These are phyloP conservation scores for Fusarium neocosmosporiellum DNA, from an alignment of 2,329 filamentous ascomycete genomes.

Conservation along the genomic window DNA sequence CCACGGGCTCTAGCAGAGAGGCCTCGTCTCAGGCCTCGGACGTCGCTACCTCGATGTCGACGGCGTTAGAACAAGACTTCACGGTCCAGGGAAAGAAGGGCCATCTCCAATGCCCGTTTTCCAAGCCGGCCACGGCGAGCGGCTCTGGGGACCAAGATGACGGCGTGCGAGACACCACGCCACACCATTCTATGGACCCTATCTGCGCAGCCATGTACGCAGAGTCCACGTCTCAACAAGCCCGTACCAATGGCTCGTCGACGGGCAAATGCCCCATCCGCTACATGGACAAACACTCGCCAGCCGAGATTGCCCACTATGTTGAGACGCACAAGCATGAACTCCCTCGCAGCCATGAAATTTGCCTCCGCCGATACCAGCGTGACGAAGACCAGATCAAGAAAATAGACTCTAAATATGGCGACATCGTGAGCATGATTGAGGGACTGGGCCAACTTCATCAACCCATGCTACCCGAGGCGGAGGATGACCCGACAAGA, in stretches of 20 bases:
- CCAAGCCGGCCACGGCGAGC: constrained; percentile 53
- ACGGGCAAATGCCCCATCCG: constrained; percentile 87
- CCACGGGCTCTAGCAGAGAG: constrained; percentile 61
- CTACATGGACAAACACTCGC: constrained; percentile 90
- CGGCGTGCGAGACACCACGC: constrained; percentile 52
- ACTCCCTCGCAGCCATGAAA: constrained; percentile 90
- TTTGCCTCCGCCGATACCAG: constrained; percentile 91
- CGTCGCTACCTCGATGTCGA: constrained; percentile 68
- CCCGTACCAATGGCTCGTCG: constrained; percentile 61
- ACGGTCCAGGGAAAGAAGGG: constrained; percentile 87
- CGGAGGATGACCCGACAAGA: constrained; percentile 56
- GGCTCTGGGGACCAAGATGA: constrained; percentile 42
- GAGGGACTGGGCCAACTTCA: constrained; percentile 89
- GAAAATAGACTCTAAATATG: constrained; percentile 94
- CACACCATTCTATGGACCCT: constrained; percentile 66
- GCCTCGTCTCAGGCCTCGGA: constrained; percentile 58
- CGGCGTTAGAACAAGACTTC: constrained; percentile 86
- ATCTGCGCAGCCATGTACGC: constrained; percentile 74
- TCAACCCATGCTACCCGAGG: constrained; percentile 81
- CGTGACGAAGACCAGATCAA: constrained; percentile 86
- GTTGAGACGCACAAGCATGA: constrained; percentile 97
- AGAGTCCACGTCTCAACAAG: constrained; percentile 66
- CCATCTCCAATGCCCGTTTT: constrained; percentile 84
- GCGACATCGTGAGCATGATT: constrained; percentile 93
- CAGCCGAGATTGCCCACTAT: constrained; percentile 92